Percentiles rank a stretch among this genome's conserved stretches.
These are phyloP conservation scores for Stentor coeruleus DNA, from an alignment of 73 alveolate genomes.

Conservation along the genomic window DNA sequence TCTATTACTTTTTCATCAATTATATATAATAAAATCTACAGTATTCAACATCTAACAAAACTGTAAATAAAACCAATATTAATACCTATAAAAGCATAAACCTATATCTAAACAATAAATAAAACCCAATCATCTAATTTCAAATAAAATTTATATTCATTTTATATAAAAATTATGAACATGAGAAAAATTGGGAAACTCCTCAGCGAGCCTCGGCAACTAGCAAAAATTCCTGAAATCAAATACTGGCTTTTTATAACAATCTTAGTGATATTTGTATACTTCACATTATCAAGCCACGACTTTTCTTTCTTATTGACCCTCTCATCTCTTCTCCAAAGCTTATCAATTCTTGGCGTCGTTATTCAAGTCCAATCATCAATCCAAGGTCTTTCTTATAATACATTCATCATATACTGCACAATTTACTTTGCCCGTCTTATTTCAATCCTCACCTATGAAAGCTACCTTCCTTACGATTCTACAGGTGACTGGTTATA, in stretches of 20 bases:
- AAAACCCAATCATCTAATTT: too few relatives aligned
- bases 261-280: neutral
- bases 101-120: too few relatives aligned
- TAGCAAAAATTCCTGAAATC: slow-evolving; percentile 9
- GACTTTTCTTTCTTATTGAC: slow-evolving; percentile 18
- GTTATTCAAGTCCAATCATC: neutral
- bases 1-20: too few relatives aligned
- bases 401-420: neutral
- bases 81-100: too few relatives aligned
- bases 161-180: too few relatives aligned
- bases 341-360: neutral
- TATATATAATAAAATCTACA: too few relatives aligned
- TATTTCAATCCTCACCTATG: neutral
- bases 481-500: slow-evolving; percentile 15
- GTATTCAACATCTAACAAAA: too few relatives aligned
- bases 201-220: neutral
- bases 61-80: too few relatives aligned
- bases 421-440: neutral
- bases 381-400: neutral
- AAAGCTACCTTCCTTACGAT: neutral
- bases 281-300: neutral
- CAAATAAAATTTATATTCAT: too few relatives aligned
- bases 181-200: neutral
- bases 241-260: slow-evolving; percentile 8
- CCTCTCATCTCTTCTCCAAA: neutral